A percentile compares a stretch with the other conserved stretches of the same genome.
phyloP scores from a whole-genome alignment of 2,329 filamentous ascomycete species.

The Cordyceps sp. region DNA sequence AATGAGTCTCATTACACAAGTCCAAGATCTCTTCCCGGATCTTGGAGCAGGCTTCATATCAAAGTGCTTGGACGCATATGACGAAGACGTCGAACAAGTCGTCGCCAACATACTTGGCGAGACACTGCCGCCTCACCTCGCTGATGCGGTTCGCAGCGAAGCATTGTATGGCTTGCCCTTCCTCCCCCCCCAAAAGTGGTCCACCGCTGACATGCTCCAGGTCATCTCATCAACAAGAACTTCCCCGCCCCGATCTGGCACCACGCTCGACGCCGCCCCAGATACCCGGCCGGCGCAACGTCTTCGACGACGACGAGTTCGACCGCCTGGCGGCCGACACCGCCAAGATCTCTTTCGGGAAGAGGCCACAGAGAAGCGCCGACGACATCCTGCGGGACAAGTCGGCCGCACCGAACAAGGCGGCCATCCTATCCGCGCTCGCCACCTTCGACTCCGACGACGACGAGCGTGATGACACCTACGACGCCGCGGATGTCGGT shows the following conservation, averaged over 20 bases:
- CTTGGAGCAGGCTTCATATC: conserved; percentile 71
- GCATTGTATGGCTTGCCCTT: conserved; percentile 38
- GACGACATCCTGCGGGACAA: conserved; percentile 55
- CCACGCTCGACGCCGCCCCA: conserved; percentile 42
- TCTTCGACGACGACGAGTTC: conserved; percentile 69
- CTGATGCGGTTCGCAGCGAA: conserved; percentile 45
- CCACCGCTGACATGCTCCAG: conserved; percentile 9
- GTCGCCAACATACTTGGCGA: conserved; percentile 70
- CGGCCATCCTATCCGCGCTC: conserved; percentile 74
- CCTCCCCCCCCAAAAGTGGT: no score
- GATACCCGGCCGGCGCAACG: conserved; percentile 46
- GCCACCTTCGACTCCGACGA: conserved; percentile 86
- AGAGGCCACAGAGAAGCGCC: conserved; percentile 46
- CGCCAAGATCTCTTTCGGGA: conserved; percentile 63
- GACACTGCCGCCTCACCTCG: conserved; percentile 53
- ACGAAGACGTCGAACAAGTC: conserved; percentile 60
- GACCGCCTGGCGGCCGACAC: conserved; percentile 51
- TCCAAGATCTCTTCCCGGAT: conserved; percentile 89
- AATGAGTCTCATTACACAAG: conserved; percentile 70
- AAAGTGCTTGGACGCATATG: conserved; percentile 63
- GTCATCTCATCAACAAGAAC: conserved; percentile 9
- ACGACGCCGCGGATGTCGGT: conserved; percentile 82
- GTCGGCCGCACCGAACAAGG: conserved; percentile 53
- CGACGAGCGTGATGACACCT: conserved; percentile 93
- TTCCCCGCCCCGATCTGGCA: conserved; percentile 25